Conservation (phyloP, 129 eudicot genomes). For the Flaveria linearis region DNA sequence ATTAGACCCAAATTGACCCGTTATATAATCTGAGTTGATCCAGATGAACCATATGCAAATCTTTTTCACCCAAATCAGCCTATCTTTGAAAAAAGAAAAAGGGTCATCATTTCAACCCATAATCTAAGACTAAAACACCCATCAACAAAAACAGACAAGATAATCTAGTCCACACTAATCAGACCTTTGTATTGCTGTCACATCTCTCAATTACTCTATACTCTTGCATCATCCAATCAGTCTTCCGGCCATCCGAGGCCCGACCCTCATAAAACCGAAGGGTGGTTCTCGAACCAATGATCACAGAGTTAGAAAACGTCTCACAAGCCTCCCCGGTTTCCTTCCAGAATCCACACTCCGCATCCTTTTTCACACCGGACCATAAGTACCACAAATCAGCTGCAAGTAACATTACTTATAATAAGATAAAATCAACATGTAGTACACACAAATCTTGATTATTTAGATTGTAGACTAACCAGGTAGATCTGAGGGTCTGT, state of each 20-base stretch:
- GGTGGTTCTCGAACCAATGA: conserved; percentile 70
- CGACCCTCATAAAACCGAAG: conserved; percentile 51
- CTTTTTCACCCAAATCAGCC: neutral
- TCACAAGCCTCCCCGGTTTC: conserved; percentile 47
- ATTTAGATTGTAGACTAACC: conserved; percentile 36
- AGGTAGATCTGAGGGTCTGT: conserved; percentile 62
- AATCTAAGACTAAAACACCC: conserved; percentile 1
- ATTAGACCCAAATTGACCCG: neutral
- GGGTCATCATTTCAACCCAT: neutral
- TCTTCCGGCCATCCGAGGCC: conserved; percentile 40
- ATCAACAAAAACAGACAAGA: neutral
- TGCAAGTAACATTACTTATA: conserved; percentile 33
- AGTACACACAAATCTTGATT: neutral
- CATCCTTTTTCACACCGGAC: conserved; percentile 38
- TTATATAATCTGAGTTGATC: neutral
- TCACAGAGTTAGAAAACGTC: conserved; percentile 46
- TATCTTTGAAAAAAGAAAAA: too few species aligned
- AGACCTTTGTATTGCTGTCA: conserved; percentile 41
- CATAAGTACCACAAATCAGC: conserved; percentile 58
- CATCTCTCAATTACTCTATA: conserved; percentile 47
- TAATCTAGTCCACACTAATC: neutral
- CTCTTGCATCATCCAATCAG: conserved; percentile 79
- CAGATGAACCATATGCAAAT: neutral
- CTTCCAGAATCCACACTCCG: conserved; percentile 58
- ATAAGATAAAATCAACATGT: neutral